Evolutionary conservation across 2,329 filamentous ascomycete genomes (phyloP).

Genomic region (Pseudonectria buxi): DNA sequence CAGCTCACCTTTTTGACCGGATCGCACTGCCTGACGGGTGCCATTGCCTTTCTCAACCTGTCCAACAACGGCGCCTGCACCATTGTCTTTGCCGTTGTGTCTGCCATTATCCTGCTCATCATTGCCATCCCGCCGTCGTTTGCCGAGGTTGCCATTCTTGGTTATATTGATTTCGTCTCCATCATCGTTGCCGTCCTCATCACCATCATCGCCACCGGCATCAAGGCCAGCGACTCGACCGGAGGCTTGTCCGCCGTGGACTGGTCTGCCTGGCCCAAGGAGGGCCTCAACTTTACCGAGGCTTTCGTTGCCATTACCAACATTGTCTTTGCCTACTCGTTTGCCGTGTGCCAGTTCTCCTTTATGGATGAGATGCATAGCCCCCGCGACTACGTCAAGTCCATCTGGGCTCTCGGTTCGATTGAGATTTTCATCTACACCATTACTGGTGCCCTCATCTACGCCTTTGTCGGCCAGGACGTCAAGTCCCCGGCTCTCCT

Average conservation of each 20-base stretch:
- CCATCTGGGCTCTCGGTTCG: slow-evolving; percentile 55
- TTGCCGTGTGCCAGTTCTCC: slow-evolving; percentile 44
- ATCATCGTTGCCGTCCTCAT: slow-evolving; percentile 58
- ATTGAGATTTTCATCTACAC: slow-evolving; percentile 61
- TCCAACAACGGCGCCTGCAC: slow-evolving; percentile 47
- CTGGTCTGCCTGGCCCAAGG: slow-evolving; percentile 41
- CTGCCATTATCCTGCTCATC: slow-evolving; percentile 38
- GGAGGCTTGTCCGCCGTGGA: slow-evolving; percentile 27
- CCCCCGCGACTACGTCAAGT: slow-evolving; percentile 40
- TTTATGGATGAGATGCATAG: slow-evolving; percentile 50
- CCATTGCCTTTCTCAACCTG: slow-evolving; percentile 60
- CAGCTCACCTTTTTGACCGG: slow-evolving; percentile 64
- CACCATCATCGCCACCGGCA: slow-evolving; percentile 59
- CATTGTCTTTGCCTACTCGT: slow-evolving; percentile 65
- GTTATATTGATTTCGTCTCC: slow-evolving; percentile 52
- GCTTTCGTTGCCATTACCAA: slow-evolving; percentile 58
- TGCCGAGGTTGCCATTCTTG: slow-evolving; percentile 41
- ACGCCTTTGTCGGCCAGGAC: slow-evolving; percentile 57
- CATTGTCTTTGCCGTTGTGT: slow-evolving; percentile 39
- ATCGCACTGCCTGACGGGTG: slow-evolving; percentile 65
- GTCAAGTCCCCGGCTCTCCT: slow-evolving; percentile 63
- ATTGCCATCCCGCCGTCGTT: slow-evolving; percentile 43
- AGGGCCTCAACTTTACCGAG: slow-evolving; percentile 41
- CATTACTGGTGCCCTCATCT: slow-evolving; percentile 59
- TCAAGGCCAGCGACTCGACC: slow-evolving; percentile 28